Conservation (phyloP, 768 basidiomycete species). For the Lentinula raphanica region DNA sequence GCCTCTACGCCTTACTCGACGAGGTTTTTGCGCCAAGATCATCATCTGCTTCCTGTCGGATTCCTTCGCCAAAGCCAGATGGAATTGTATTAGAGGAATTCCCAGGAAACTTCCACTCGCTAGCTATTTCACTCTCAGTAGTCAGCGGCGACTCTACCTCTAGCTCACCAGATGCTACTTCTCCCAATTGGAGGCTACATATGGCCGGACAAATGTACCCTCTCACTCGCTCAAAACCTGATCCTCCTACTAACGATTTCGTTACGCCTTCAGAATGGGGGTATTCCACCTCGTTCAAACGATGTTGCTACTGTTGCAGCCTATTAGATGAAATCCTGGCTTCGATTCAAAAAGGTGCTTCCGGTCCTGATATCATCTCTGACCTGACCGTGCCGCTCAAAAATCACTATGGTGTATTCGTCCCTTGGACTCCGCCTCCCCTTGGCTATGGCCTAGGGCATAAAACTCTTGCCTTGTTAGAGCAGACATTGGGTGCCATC, state of each 20-base stretch:
- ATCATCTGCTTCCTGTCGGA: neutral
- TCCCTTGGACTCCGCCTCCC: constrained; percentile 6
- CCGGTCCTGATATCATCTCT: neutral
- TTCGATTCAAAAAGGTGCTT: neutral
- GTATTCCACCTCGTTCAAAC: neutral
- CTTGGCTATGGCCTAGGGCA: neutral
- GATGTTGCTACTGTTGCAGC: constrained; percentile 5
- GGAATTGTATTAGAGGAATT: neutral
- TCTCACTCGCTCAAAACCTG: neutral
- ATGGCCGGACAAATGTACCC: neutral
- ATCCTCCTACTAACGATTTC: neutral
- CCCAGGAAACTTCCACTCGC: neutral
- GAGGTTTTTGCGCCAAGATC: neutral
- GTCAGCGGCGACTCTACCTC: neutral
- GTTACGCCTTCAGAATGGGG: neutral
- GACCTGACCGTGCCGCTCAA: neutral
- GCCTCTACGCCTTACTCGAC: neutral
- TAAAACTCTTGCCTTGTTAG: neutral
- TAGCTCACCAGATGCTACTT: neutral
- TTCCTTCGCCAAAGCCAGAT: neutral
- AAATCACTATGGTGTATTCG: neutral
- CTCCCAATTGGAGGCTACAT: neutral
- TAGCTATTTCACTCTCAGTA: neutral
- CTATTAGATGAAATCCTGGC: neutral
- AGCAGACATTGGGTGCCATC: neutral